Base-by-base conservation (phyloP, 306 rosid species). In the Prunus padus region DNA sequence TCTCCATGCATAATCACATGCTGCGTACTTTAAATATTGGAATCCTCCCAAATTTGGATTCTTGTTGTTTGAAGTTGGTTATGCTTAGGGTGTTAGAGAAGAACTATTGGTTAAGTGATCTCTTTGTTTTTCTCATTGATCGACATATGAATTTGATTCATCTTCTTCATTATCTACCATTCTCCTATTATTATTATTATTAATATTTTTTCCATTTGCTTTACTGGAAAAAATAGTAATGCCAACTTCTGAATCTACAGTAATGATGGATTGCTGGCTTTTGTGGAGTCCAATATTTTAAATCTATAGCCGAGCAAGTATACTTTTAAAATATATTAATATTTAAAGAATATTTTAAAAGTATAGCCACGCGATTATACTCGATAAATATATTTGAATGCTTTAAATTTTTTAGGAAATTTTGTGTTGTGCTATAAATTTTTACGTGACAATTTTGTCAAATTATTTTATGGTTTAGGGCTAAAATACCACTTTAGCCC, bases 231-330 rank as follows among this genome's bases (percentile, higher is more conserved):
- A 80, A 46, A 40, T 62, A 79, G 71, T 67, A 47, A 75, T 25
- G 49, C 55, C 57, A 22, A 72, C 85, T 85, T 81, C 83, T 82
- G 79, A 73, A 82, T 66, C 71, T 89, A 82, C 88, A 95, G 99
- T 90, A 96, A 92, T 74, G 99, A 96, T 84, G 99, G 98, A 69
- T 79, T 96, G 79, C 89, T 86, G 74, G 89, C 98, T 76, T 96
- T 96, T 81, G 89, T 96, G 92, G 99, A 96, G 89, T 28, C 30
- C 4, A 28, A 28, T 2, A 28, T 28, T 28, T 28, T 28, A 28
- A 28, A 28, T 28, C 4, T 3, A 28, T 28, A 28, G 30, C 4
- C 0, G 4, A 0, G 30, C 30, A 28, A 0, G 30, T 28, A 28
- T 28, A 28, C 30, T 28, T 3, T 28, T 28, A 28, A 28, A 28